Evolutionary conservation across 2,329 filamentous ascomycete genomes (phyloP), one percentile per base, ranked within the genome.

Genomic region (Cytospora piceae): DNA sequence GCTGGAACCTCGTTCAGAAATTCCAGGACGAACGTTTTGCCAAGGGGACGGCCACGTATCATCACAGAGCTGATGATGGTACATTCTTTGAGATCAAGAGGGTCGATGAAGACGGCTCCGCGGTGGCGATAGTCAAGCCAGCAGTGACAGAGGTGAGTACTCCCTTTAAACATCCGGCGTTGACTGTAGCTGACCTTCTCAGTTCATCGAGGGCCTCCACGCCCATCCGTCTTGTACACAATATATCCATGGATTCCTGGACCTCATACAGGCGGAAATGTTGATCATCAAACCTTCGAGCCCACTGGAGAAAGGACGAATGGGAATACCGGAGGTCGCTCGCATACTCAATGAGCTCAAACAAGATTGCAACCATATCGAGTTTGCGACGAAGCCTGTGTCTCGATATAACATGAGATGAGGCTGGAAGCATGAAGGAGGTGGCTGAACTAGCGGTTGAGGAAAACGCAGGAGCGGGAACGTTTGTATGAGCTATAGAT

Each of bases 141-240:
- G 42, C 46, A 27, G 58, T 60, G 24, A 60, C 58, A 7, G 4
- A 60, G 20, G 58, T 60, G 34, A 37, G 34, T 37, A 15, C 34
- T 37, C 14, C 34, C 34, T 37, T 37, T 1, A 14, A 37, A 4
- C 3, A 2, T 14, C 14, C 14, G 9, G 11, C 32, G 14, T 15
- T 15, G 34, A 37, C 2, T 15, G 12, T 37, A 37, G 34, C 34
- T 37, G 34, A 37, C 34, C 12, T 15, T 15, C 14, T 15, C 27
- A 55, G 52, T 55, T 55, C 29, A 55, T 55, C 14, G n/a, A 55
- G 29, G 32, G n/a, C 29, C 29, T 55, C 17, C 52, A 32, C 52
- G 52, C 17, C 29, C 29, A 32, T 34, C 52, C 29, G 22, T 29
- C 52, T n/a, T 55, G 52, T 32, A 55, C 52, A 29, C 17, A n/a